phyloP scores from a whole-genome alignment of 1,284 basidiomycete species.

The Ceratobasidium theobromae region DNA sequence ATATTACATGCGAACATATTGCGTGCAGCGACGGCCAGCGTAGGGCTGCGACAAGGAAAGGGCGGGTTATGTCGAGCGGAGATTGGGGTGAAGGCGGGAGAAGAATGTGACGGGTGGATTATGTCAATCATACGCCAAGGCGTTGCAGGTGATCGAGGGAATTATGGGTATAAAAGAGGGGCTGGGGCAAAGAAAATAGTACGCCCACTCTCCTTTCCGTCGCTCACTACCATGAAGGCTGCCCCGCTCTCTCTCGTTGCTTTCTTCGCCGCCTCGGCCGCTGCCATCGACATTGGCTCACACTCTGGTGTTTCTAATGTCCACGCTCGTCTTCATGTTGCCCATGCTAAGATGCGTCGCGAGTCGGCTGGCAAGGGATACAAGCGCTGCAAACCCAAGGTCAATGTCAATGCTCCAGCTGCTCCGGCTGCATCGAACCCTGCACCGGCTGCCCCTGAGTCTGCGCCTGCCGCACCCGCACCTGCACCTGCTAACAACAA shows the following conservation, averaged over 20 bases:
- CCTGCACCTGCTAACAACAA: background rate
- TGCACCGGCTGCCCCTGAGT: background rate
- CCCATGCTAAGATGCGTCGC: slow-evolving; percentile 1
- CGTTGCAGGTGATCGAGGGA: too few relatives aligned
- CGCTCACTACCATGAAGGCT: slow-evolving; percentile 12
- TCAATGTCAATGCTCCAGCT: background rate
- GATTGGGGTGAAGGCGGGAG: too few relatives aligned
- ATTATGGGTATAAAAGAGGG: too few relatives aligned
- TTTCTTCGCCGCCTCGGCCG: slow-evolving; percentile 5
- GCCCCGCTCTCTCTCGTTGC: slow-evolving; percentile 1
- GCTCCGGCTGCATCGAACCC: background rate
- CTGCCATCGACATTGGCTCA: background rate
- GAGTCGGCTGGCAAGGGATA: background rate
- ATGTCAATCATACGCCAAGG: too few relatives aligned
- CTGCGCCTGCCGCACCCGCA: background rate
- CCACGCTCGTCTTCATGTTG: slow-evolving; percentile 13
- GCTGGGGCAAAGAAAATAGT: too few relatives aligned
- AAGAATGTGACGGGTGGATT: too few relatives aligned
- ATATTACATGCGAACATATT: too few relatives aligned
- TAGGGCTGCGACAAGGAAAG: too few relatives aligned
- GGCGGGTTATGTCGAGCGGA: too few relatives aligned
- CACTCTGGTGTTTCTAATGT: background rate
- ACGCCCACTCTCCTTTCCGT: background rate
- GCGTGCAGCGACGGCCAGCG: too few relatives aligned
- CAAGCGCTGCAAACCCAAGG: slow-evolving; percentile 26